Conservation (phyloP, 495 filamentous ascomycete genomes). For the Aspergillus heteromorphus region DNA sequence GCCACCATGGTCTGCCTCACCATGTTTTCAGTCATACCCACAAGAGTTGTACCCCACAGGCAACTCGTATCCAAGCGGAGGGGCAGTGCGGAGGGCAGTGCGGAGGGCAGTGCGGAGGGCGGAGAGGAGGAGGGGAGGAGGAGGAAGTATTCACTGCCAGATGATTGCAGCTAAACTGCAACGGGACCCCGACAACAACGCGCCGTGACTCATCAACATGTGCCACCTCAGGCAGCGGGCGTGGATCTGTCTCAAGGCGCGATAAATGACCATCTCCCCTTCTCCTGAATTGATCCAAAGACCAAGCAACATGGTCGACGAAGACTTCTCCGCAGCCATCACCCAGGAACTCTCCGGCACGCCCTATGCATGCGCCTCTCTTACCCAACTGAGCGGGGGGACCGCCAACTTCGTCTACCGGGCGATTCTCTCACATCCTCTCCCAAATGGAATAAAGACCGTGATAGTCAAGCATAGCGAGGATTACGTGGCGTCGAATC, state of each 20-base stretch:
- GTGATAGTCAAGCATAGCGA: slow-evolving; percentile 55
- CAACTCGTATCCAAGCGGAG: too few species aligned
- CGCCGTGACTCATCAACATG: not conserved
- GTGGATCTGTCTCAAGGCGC: too few species aligned
- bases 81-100: too few species aligned
- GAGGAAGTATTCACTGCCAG: too few species aligned
- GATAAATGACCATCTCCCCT: not conserved
- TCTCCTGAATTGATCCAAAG: too few species aligned
- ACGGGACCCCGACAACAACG: not conserved
- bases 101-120: too few species aligned
- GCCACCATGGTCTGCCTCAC: too few species aligned
- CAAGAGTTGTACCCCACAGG: too few species aligned
- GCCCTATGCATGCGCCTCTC: slow-evolving; percentile 44
- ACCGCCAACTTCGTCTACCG: slow-evolving; percentile 57
- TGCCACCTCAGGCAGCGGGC: not conserved
- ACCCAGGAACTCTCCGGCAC: slow-evolving; percentile 25
- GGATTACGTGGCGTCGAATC: slow-evolving; percentile 43
- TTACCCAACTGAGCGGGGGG: slow-evolving; percentile 48
- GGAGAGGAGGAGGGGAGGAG: too few species aligned
- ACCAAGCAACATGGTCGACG: slow-evolving; percentile 6
- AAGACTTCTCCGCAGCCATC: slow-evolving; percentile 6
- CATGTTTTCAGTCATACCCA: too few species aligned
- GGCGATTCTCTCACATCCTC: slow-evolving; percentile 34
- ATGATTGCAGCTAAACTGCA: not conserved
- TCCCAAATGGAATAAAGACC: slow-evolving; percentile 17